These are phyloP conservation scores for Globisporangium spinosum DNA, from an alignment of 352 stramenopile genomes.

Conservation along the genomic window DNA sequence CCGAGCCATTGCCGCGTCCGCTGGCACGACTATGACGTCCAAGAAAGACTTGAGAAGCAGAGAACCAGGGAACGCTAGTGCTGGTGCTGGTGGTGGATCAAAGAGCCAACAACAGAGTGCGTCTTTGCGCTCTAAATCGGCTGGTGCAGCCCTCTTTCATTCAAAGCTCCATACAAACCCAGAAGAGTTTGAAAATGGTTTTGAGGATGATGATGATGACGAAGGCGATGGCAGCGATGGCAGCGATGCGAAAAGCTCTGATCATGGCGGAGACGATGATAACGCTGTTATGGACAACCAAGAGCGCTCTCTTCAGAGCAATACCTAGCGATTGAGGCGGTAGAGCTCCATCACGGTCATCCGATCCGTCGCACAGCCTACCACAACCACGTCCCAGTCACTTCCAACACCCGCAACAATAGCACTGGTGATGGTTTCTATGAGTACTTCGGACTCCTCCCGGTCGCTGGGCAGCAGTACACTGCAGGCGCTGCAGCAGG, in stretches of 20 bases:
- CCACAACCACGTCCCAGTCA: not conserved
- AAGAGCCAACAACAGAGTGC: not conserved
- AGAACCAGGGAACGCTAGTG: not conserved
- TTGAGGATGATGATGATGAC: not conserved
- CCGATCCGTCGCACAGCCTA: not conserved
- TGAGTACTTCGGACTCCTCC: constrained; percentile 7
- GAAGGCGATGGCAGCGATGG: not conserved
- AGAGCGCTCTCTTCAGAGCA: not conserved
- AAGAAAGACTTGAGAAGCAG: not conserved
- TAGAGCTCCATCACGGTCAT: constrained; percentile 3
- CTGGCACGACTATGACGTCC: not conserved
- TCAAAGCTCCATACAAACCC: not conserved
- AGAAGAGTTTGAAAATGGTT: not conserved
- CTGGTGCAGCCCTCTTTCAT: not conserved
- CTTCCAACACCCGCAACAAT: not conserved
- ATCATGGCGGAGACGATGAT: not conserved
- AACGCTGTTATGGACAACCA: not conserved
- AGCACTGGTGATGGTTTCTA: no score
- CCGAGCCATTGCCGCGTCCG: constrained; percentile 19
- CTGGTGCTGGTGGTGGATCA: not conserved
- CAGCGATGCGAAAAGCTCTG: not conserved
- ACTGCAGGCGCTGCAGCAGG: constrained; percentile 45
- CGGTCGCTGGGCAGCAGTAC: constrained; percentile 33
- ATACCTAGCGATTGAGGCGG: no score
- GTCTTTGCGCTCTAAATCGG: not conserved